Evolutionary conservation across 345 rosid species (phyloP), one percentile per base, ranked within the genome.

Genomic region (Odontarrhena argentea): DNA sequence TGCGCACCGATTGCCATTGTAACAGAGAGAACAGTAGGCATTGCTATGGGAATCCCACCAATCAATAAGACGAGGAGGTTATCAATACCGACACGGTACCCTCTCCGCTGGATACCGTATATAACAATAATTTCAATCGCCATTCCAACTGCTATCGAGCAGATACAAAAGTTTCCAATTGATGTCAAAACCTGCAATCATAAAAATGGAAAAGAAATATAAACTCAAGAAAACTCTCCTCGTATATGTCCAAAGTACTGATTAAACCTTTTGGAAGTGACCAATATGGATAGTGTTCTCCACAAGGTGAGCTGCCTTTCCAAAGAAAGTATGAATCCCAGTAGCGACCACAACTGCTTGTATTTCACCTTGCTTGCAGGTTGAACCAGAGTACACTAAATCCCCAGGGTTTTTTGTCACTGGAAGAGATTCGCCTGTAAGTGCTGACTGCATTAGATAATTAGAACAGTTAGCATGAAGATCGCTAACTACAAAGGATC

Each of bases 231-330:
- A 28, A 28, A 40, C 11, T 42, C 45, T 2, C 4, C 9, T 37
- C 28, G 6, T 56, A 38, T 18, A 0, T 18, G 22, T 18, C 22
- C 22, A 18, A 18, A 18, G 22, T 18, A 18, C 22, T 49, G 76
- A 70, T 2, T 71, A 45, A 58, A 90, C 97, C 94, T 91, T 76
- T 69, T 91, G 97, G 75, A 91, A 91, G 62, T 91, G 97, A 24
- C 97, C 97, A 69, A 88, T 78, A 60, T 91, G 94, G 5, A 80
- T 85, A 24, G 97, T 91, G 59, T 52, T 73, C 53, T 91, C 97
- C n/a, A 91, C 96, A 69, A 91, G 96, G 81, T 91, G 94, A 78
- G 96, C 97, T 2, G 96, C 97, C 75, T 83, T 91, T 41, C 97
- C 96, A 12, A 88, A 91, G 92, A 91, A 91, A 63, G 96, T 91